Conservation (phyloP, 2,329 filamentous ascomycete species). For the Mycosphaerelloides madeirae region DNA sequence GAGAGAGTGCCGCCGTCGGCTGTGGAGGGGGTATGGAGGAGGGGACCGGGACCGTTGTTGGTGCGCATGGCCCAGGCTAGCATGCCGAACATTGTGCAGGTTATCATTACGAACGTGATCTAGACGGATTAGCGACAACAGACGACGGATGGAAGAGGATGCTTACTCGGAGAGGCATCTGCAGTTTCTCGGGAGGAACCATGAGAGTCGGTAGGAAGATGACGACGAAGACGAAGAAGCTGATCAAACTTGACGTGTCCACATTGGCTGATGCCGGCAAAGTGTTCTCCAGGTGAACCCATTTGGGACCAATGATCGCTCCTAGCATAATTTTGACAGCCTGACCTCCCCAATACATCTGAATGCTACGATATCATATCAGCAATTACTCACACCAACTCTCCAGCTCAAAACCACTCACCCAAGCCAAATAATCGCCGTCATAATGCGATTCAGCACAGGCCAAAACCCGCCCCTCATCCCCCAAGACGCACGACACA, state of each 20-base stretch:
- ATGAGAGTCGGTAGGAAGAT: constrained; percentile 13
- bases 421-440: constrained; percentile 21
- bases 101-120: constrained; percentile 15
- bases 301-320: constrained; percentile 9
- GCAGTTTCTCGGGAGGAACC: constrained; percentile 12
- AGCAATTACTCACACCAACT: no score
- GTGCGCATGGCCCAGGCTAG: constrained; percentile 10
- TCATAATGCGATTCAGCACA: constrained; percentile 22
- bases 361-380: constrained; percentile 5
- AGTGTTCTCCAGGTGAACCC: constrained; percentile 10
- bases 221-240: constrained; percentile 11
- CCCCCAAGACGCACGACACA: constrained; percentile 22
- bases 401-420: neutral
- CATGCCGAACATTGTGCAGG: constrained; percentile 12
- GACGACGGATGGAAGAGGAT: no score
- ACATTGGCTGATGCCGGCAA: constrained; percentile 14
- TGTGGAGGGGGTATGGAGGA: constrained; percentile 13
- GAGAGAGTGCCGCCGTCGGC: constrained; percentile 9
- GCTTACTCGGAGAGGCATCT: constrained; percentile 9
- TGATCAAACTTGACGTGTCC: constrained; percentile 16
- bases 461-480: constrained; percentile 23
- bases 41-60: constrained; percentile 5
- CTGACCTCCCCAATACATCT: constrained; percentile 19
- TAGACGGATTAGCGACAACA: constrained; percentile 7
- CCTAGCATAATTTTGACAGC: constrained; percentile 17